A percentile compares a stretch with the other conserved stretches of the same genome.
phyloP scores from a whole-genome alignment of 257 asterid genomes.

The Prunella vulgaris region DNA sequence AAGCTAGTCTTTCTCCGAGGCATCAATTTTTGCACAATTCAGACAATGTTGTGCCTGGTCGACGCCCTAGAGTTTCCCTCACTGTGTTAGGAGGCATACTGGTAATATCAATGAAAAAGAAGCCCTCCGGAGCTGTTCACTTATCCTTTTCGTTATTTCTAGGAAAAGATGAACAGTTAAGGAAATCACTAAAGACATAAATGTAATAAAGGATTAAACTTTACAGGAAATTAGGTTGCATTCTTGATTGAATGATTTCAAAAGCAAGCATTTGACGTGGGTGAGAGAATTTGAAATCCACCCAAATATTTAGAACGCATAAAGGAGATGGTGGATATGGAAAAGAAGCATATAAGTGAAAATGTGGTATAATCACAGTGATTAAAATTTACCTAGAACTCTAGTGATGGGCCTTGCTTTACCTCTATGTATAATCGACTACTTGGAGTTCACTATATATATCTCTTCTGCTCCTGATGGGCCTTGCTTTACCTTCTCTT shows the following conservation, averaged over 20 bases:
- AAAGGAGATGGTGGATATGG: not conserved
- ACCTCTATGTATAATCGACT: slow-evolving; percentile 52
- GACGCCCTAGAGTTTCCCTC: not conserved
- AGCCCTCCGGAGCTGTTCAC: not conserved
- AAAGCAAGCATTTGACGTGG: not conserved
- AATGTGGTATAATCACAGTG: not conserved
- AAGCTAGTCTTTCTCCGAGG: slow-evolving; percentile 6
- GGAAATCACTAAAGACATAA: not conserved
- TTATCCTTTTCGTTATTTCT: not conserved
- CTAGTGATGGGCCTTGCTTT: no score
- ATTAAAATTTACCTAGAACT: slow-evolving; percentile 10
- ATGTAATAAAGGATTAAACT: not conserved
- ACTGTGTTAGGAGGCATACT: not conserved
- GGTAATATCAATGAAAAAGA: not conserved
- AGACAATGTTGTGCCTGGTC: not conserved
- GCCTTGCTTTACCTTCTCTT: slow-evolving; percentile 61
- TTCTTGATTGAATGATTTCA: no score
- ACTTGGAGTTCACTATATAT: slow-evolving; percentile 53
- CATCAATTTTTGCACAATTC: not conserved
- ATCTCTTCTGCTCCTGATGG: slow-evolving; percentile 59
- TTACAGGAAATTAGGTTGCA: no score
- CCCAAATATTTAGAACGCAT: not conserved
- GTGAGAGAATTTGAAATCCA: not conserved
- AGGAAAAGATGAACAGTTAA: not conserved
- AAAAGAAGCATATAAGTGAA: slow-evolving; percentile 12